Conservation (phyloP, 2,329 filamentous ascomycete genomes). For the Apiospora phragmitis region DNA sequence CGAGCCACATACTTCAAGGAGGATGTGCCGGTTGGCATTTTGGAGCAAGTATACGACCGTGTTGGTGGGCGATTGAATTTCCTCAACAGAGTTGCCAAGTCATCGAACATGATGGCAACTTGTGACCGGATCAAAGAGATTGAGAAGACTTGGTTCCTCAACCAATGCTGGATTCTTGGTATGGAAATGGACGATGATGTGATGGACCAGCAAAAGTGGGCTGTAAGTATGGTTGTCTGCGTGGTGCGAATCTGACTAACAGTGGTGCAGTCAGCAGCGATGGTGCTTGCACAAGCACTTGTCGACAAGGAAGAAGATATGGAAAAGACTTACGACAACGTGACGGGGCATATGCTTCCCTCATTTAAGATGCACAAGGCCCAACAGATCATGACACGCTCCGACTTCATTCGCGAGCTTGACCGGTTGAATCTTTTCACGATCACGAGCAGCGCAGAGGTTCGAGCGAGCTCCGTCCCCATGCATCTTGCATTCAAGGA, state of each 20-base stretch:
- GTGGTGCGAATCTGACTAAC: not conserved
- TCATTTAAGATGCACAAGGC: constrained; percentile 79
- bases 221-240: constrained; percentile 55
- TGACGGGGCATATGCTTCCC: constrained; percentile 74
- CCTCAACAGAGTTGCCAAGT: constrained; percentile 87
- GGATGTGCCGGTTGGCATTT: constrained; percentile 48
- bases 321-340: constrained; percentile 65
- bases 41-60: constrained; percentile 80
- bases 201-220: constrained; percentile 97
- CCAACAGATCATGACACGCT: constrained; percentile 90
- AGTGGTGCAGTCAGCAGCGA: constrained; percentile 70
- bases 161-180: constrained; percentile 77
- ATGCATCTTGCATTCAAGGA: constrained; percentile 92
- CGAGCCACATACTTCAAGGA: constrained; percentile 77
- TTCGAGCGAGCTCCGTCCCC: constrained; percentile 89
- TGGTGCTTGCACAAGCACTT: constrained; percentile 88
- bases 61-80: constrained; percentile 89
- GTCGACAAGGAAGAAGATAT: constrained; percentile 76
- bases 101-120: constrained; percentile 73
- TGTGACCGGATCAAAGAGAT: constrained; percentile 71
- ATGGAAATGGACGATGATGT: constrained; percentile 90
- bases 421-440: constrained; percentile 95
- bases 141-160: constrained; percentile 79
- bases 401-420: constrained; percentile 90
- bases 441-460: constrained; percentile 83